These are phyloP conservation scores for Singerocomus inundabilis DNA, from an alignment of 1,284 basidiomycete genomes.

Conservation along the genomic window DNA sequence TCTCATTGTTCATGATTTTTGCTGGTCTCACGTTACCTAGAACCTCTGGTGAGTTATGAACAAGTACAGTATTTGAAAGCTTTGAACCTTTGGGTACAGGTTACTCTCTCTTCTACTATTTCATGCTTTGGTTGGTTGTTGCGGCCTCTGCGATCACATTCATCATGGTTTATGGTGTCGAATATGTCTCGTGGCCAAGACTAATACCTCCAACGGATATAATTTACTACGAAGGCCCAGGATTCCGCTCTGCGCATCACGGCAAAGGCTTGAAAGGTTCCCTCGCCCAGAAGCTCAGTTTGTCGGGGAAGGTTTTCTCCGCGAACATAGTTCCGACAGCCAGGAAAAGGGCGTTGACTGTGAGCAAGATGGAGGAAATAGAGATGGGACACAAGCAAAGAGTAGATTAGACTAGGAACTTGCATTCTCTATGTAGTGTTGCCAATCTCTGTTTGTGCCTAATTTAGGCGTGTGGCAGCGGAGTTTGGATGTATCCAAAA, in stretches of 20 bases:
- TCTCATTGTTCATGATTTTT: slow-evolving; percentile 85
- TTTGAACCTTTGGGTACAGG: slow-evolving; percentile 40
- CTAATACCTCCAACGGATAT: slow-evolving; percentile 82
- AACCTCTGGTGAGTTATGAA: slow-evolving; percentile 65
- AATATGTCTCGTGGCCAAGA: slow-evolving; percentile 94
- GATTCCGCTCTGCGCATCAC: slow-evolving; percentile 73
- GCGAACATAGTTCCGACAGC: slow-evolving; percentile 35
- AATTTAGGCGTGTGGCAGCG: slow-evolving; percentile 20
- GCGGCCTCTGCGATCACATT: slow-evolving; percentile 61
- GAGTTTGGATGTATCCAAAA: slow-evolving; percentile 32
- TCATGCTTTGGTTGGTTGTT: slow-evolving; percentile 74
- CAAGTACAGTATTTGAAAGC: slow-evolving; percentile 3
- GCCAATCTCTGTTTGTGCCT: slow-evolving; percentile 5
- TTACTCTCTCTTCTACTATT: slow-evolving; percentile 79
- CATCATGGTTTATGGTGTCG: slow-evolving; percentile 77
- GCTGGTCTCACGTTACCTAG: slow-evolving; percentile 82
- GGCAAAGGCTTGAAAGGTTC: slow-evolving; percentile 69
- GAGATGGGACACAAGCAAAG: slow-evolving; percentile 68
- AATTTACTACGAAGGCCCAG: slow-evolving; percentile 85
- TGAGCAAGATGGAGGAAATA: slow-evolving; percentile 50
- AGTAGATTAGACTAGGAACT: slow-evolving; percentile 49
- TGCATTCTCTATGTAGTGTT: neutral
- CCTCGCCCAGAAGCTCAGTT: slow-evolving; percentile 34
- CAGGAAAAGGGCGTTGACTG: slow-evolving; percentile 39
- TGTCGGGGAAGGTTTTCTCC: slow-evolving; percentile 31